Conservation (phyloP, 192 early-diverging fungal species). For the Backusella luteola region DNA sequence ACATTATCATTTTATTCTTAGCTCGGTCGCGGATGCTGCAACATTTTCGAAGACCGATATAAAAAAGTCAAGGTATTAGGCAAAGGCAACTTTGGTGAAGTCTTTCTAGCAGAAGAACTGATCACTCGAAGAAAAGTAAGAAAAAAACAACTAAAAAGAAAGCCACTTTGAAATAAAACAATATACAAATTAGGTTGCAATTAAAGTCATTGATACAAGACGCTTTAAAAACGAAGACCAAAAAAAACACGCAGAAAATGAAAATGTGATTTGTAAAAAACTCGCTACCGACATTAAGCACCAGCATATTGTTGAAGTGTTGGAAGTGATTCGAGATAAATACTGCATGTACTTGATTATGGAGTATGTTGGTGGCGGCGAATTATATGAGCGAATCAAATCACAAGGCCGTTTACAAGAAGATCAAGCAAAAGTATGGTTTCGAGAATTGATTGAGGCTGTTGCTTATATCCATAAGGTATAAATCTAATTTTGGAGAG, state of each 20-base stretch:
- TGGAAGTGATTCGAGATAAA: conserved; percentile 32
- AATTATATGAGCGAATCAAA: conserved; percentile 65
- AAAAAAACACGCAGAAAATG: conserved; percentile 40
- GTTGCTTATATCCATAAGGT: conserved; percentile 61
- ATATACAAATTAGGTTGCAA: conserved; percentile 40
- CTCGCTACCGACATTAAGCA: conserved; percentile 34
- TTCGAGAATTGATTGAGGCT: conserved; percentile 63
- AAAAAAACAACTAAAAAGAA: neutral
- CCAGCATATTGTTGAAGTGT: conserved; percentile 49
- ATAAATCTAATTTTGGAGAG: conserved; percentile 49
- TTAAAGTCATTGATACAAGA: conserved; percentile 53
- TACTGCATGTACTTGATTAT: conserved; percentile 60
- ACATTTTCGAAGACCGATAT: conserved; percentile 17
- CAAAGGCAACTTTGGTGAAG: conserved; percentile 63
- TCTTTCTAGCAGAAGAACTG: conserved; percentile 51
- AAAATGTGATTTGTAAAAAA: conserved; percentile 42
- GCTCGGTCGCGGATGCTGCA: neutral
- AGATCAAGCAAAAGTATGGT: conserved; percentile 55
- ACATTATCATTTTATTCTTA: neutral
- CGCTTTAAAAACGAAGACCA: conserved; percentile 51
- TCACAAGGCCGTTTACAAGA: conserved; percentile 55
- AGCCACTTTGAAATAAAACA: neutral
- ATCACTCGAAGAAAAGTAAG: conserved; percentile 43
- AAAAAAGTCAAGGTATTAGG: conserved; percentile 37
- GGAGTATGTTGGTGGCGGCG: conserved; percentile 65